Percentiles rank a stretch among this genome's conserved stretches.
Conservation (phyloP, 2,329 filamentous ascomycete species). For the Fusarium sp. region DNA sequence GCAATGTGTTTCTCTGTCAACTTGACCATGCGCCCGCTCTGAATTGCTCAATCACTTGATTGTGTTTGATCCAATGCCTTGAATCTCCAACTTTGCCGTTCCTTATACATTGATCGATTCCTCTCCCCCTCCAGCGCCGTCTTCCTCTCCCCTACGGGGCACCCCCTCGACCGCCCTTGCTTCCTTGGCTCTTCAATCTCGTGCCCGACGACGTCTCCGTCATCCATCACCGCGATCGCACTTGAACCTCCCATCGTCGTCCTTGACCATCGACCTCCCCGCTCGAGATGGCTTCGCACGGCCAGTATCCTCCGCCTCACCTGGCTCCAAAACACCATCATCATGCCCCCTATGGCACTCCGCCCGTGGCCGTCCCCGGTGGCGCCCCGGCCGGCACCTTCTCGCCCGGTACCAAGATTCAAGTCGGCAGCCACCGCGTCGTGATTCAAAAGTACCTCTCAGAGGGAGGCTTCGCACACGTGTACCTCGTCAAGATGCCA, state of each 20-base stretch:
- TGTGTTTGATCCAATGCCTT: slow-evolving; percentile 43
- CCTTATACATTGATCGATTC: slow-evolving; percentile 30
- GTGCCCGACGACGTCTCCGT: slow-evolving; percentile 33
- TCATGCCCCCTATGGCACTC: slow-evolving; percentile 58
- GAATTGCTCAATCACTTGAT: slow-evolving; percentile 37
- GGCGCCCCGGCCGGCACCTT: slow-evolving; percentile 85
- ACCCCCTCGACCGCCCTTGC: slow-evolving; percentile 35
- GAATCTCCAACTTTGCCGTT: slow-evolving; percentile 37
- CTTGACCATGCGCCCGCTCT: slow-evolving; percentile 41
- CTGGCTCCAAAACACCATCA: slow-evolving; percentile 51
- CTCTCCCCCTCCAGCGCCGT: slow-evolving; percentile 4
- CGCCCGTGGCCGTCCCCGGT: slow-evolving; percentile 54
- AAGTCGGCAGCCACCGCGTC: slow-evolving; percentile 91
- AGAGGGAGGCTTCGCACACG: slow-evolving; percentile 97
- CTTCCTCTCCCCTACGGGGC: slow-evolving; percentile 1
- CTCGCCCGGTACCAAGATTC: slow-evolving; percentile 92
- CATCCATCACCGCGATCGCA: slow-evolving; percentile 31
- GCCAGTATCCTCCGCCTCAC: slow-evolving; percentile 49
- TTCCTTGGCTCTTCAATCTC: slow-evolving; percentile 28
- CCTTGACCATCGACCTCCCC: background rate
- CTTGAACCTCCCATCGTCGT: slow-evolving; percentile 13
- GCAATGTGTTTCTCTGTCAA: slow-evolving; percentile 44
- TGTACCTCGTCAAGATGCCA: slow-evolving; percentile 93
- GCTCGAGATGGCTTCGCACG: slow-evolving; percentile 52
- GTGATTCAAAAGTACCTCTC: slow-evolving; percentile 97